phyloP scores from a whole-genome alignment of 2,329 filamentous ascomycete species.

The Aspergillus sergii region DNA sequence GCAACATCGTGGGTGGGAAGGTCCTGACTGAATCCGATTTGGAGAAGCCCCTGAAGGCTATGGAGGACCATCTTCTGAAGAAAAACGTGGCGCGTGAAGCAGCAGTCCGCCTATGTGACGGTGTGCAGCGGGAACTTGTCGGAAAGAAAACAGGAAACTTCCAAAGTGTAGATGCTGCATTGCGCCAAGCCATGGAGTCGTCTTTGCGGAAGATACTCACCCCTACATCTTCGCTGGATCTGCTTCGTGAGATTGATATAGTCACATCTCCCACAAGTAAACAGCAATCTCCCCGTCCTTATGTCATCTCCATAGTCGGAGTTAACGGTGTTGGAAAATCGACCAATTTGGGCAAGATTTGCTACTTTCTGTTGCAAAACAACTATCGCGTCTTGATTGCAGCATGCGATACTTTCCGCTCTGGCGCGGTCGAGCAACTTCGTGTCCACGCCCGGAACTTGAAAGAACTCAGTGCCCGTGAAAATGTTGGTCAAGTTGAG shows the following conservation, averaged over 20 bases:
- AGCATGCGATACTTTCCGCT: slow-evolving; percentile 95
- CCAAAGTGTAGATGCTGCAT: slow-evolving; percentile 80
- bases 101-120: slow-evolving; percentile 84
- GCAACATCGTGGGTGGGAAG: slow-evolving; percentile 94
- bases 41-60: slow-evolving; percentile 88
- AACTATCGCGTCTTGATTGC: slow-evolving; percentile 93
- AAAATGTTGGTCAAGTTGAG: slow-evolving; percentile 79
- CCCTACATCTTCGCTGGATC: slow-evolving; percentile 89
- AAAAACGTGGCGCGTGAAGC: slow-evolving; percentile 98
- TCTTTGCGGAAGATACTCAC: slow-evolving; percentile 95
- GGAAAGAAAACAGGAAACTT: slow-evolving; percentile 92
- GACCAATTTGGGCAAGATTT: slow-evolving; percentile 96
- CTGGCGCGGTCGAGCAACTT: slow-evolving; percentile 93
- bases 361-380: slow-evolving; percentile 96
- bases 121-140: slow-evolving; percentile 85
- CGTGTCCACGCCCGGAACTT: slow-evolving; percentile 94
- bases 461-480: slow-evolving; percentile 81
- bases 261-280: slow-evolving; percentile 68
- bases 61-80: slow-evolving; percentile 91
- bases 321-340: slow-evolving; percentile 99
- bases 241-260: slow-evolving; percentile 87
- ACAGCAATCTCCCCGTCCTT: slow-evolving; percentile 72
- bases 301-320: slow-evolving; percentile 96
- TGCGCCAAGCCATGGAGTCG: slow-evolving; percentile 85
- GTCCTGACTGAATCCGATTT: slow-evolving; percentile 85